Base-by-base conservation (phyloP, 139 green algal genomes). In the Coccomyxa sp. region DNA sequence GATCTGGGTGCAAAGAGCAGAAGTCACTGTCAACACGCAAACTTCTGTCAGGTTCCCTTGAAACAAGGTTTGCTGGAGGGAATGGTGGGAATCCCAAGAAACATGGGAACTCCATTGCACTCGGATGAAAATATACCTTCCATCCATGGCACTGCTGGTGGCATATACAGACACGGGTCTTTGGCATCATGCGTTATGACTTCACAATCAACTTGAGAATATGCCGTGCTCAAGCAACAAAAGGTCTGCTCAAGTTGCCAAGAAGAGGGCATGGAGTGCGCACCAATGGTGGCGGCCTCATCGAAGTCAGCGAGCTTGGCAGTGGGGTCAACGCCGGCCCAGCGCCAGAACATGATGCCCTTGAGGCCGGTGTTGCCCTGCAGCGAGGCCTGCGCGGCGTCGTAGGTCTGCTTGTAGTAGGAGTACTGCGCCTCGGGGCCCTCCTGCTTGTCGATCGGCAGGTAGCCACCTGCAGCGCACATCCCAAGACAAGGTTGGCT, bases 321-420 rank as follows among this genome's bases (percentile, higher is more conserved):
- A 11, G 63, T 60, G 17, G 30, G 30, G 76, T 51, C 30, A 18
- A 60, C 51, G 25, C 21, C 77, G 23, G 77, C 77, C 77, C 77
- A 81, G 77, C 57, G 77, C 77, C 77, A 81, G 51, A 81, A 68
- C 51, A 58, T 58, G 32, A 81, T 81, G 77, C 77, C 77, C 77
- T 81, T 81, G 57, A 81, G 51, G 51, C 23, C 45, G 71, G 27
- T 31, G 71, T 38, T 38, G 13, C 18, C 18, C 12, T 81, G 12
- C 51, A 81, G 30, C 51, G 51, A 71, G 18, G 18, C 18, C 51
- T 67, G 28, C 21, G 57, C 77, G 16, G 45, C 18, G 1, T 32
- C 21, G 57, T 81, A 81, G 21, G 32, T 58, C 45, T 60, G 45
- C 77, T 68, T 30, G 77, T 81, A 81, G 77, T 81, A 68, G 1